phyloP scores from a whole-genome alignment of 331 rosid species.

The Stylosanthes scabra region DNA sequence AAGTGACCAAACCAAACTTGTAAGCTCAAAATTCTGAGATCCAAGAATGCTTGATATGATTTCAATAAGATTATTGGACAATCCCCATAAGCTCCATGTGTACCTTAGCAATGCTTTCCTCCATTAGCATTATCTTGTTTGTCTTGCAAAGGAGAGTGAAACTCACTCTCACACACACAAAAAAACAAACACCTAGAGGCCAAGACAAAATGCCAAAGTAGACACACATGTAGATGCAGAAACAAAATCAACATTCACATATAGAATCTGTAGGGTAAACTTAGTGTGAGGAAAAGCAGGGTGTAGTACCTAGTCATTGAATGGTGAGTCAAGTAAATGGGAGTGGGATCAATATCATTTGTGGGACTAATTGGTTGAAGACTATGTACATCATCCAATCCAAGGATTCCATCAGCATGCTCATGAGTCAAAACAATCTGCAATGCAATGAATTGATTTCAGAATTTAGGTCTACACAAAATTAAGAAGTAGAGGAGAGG shows the following conservation, averaged over 20 bases:
- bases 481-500: neutral
- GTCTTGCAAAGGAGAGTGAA: constrained; percentile 41
- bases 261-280: neutral
- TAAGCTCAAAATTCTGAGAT: constrained; percentile 66
- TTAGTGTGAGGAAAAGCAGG: neutral
- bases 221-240: constrained; percentile 68
- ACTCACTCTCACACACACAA: constrained; percentile 43
- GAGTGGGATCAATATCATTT: constrained; percentile 72
- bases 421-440: constrained; percentile 92
- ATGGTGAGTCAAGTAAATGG: constrained; percentile 63
- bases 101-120: constrained; percentile 40
- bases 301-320: constrained; percentile 77
- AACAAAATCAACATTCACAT: constrained; percentile 22
- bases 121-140: constrained; percentile 53
- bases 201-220: constrained; percentile 63
- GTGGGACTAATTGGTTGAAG: constrained; percentile 72
- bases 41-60: constrained; percentile 54
- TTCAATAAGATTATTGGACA: constrained; percentile 45
- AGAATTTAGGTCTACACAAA: neutral
- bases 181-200: constrained; percentile 56
- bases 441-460: constrained; percentile 30
- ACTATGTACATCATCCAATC: constrained; percentile 83
- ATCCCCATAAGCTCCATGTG: no score
- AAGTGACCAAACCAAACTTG: constrained; percentile 19
- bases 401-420: constrained; percentile 92